A percentile compares a stretch with the other conserved stretches of the same genome.
phyloP scores from a whole-genome alignment of 202 grass and related monocot species.

The Dendrocalamus latiflorus region DNA sequence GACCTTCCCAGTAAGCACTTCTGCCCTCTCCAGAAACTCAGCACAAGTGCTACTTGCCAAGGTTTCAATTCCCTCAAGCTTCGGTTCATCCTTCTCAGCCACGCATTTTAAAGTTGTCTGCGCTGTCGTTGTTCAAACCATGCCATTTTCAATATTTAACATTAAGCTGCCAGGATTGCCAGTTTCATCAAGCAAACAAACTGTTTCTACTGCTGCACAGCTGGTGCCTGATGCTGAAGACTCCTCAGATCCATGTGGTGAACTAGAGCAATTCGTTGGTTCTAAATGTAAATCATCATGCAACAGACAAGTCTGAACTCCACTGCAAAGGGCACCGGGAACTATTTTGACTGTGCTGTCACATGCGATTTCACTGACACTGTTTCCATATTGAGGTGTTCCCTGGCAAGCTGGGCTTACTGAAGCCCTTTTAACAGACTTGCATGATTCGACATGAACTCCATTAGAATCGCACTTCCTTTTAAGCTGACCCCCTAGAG shows the following conservation, averaged over 20 bases:
- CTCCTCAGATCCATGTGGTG: no score
- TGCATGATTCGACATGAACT: slow-evolving; percentile 6
- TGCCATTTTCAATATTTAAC: slow-evolving; percentile 4
- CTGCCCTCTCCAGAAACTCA: slow-evolving; percentile 23
- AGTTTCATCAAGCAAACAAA: no score
- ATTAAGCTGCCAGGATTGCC: no score
- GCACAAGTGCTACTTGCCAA: slow-evolving; percentile 22
- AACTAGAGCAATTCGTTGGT: no score
- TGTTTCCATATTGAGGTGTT: slow-evolving; percentile 25
- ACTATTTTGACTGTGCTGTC: slow-evolving; percentile 7
- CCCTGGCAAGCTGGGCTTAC: slow-evolving; percentile 22
- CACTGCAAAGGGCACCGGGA: not conserved
- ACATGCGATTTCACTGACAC: not conserved
- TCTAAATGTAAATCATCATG: no score
- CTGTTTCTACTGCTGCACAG: no score
- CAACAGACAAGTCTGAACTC: slow-evolving; percentile 19
- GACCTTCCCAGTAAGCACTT: not conserved
- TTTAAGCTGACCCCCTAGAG: slow-evolving; percentile 16
- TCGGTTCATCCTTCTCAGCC: slow-evolving; percentile 22
- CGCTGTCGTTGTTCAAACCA: not conserved
- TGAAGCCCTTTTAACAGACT: slow-evolving; percentile 37
- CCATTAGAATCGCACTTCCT: slow-evolving; percentile 42
- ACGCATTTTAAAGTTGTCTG: not conserved
- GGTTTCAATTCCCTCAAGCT: slow-evolving; percentile 18
- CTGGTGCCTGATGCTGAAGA: no score